Evolutionary conservation across 2,329 filamentous ascomycete species (phyloP), one percentile per base, ranked within the genome.

Genomic region (Graphium sp.): DNA sequence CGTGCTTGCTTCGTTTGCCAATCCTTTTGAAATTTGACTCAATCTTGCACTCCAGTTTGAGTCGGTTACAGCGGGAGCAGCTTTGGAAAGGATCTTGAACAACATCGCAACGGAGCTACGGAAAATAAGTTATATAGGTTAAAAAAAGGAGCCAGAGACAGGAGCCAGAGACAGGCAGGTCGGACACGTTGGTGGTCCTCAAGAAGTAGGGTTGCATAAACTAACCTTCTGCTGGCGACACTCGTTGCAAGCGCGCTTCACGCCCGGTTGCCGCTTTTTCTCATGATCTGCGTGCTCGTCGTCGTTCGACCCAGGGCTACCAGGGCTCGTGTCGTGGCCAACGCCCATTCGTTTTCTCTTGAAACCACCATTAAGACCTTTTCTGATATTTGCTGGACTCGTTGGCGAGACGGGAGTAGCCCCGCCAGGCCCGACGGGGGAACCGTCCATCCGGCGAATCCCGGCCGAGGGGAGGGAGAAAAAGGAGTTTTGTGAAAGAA

Each of bases 11-110:
- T 23, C 80, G 68, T 58, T 89, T 89, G 37, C 80, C 77, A 12
- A 85, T 62, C 40, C 80, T 74, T 62, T 84, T 85, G 55, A 87
- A 87, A 50, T 84, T 83, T 43, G 77, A 80, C 50, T 87, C 79
- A 50, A 89, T 87, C 50, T 82, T 81, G 61, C 81, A 89, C 35
- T 75, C 69, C 35, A 87, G 72, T 51, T 78, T 80, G 44, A 85
- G 67, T 42, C 82, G 79, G 46, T 69, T 69, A 55, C 81, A 89
- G 32, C 81, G 66, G 30, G 74, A 74, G 56, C 81, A 89, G 41
- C 70, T 71, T 42, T 72, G 67, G 49, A 84, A 85, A 12, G 79
- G 79, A 17, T 82, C 78, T 52, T 84, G 78, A 40, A 80, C 61
- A 40, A 87, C 80, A 58, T 87, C 79, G 62, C 81, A 89, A 45